A percentile compares a stretch with the other conserved stretches of the same genome.
phyloP scores from a whole-genome alignment of 2,329 filamentous ascomycete genomes.

The Colletotrichum sp. region DNA sequence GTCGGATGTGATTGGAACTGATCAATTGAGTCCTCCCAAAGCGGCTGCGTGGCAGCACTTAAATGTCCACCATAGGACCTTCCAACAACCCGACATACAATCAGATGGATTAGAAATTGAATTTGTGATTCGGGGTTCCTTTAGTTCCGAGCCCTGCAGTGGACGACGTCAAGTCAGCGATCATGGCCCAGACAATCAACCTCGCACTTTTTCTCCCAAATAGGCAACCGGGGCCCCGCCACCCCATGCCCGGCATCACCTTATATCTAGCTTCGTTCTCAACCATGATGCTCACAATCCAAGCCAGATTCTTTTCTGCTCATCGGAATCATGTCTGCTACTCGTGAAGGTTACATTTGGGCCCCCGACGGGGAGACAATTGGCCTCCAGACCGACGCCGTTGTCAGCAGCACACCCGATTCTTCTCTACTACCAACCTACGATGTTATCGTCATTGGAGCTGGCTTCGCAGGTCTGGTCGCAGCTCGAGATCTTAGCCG shows the following conservation, averaged over 20 bases:
- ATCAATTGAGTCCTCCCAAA: background rate
- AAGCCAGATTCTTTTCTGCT: background rate
- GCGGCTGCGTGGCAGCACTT: background rate
- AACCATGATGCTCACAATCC: background rate
- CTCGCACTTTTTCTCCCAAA: background rate
- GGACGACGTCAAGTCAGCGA: background rate
- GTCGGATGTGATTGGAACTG: background rate
- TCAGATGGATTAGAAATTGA: background rate
- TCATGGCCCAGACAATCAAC: background rate
- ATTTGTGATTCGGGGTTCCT: background rate
- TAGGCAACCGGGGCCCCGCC: background rate
- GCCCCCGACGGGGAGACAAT: fast-evolving
- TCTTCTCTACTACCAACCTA: background rate
- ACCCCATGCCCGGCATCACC: background rate
- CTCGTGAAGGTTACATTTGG: background rate
- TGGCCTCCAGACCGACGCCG: background rate
- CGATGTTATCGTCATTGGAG: background rate
- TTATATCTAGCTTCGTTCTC: background rate
- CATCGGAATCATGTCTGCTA: background rate
- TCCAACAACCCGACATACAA: fast-evolving
- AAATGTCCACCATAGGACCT: background rate
- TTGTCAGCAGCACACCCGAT: background rate
- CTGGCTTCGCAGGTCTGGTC: background rate
- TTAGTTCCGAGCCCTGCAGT: background rate
- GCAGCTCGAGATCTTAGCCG: background rate